A percentile compares a stretch with the other conserved stretches of the same genome.
Evolutionary conservation across 768 basidiomycete genomes (phyloP).

Genomic region (Cystobasidium ongulense): DNA sequence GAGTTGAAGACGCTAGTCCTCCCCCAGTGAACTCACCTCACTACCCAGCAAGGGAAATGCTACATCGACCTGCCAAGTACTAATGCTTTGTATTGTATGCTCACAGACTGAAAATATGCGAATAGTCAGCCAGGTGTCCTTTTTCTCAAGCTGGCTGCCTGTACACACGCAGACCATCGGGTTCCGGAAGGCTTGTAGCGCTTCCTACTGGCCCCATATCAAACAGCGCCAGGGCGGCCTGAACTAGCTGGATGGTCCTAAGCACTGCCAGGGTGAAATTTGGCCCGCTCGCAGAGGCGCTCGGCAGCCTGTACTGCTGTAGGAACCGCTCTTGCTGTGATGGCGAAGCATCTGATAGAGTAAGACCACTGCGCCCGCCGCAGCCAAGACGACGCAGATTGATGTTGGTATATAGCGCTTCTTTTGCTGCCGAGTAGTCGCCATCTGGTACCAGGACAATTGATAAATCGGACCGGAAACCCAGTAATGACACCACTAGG

Average conservation of each 20-base stretch:
- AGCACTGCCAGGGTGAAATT: slow-evolving; percentile 19
- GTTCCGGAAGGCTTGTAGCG: background rate
- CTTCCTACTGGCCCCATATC: slow-evolving; percentile 31
- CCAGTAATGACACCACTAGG: slow-evolving; percentile 19
- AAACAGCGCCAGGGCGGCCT: slow-evolving; percentile 35
- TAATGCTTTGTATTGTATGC: slow-evolving; percentile 20
- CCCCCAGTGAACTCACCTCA: background rate
- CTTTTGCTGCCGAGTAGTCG: background rate
- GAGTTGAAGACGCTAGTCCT: background rate
- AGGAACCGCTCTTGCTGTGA: slow-evolving; percentile 33
- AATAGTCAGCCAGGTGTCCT: background rate
- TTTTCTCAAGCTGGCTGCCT: background rate
- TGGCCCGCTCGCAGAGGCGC: background rate
- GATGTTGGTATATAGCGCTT: slow-evolving; percentile 30
- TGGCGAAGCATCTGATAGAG: slow-evolving; percentile 16
- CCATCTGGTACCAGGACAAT: slow-evolving; percentile 26
- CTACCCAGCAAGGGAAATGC: slow-evolving; percentile 11
- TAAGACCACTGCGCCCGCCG: slow-evolving; percentile 30
- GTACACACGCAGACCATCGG: slow-evolving; percentile 28
- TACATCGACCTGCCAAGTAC: slow-evolving; percentile 26
- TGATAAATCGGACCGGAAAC: slow-evolving; percentile 16
- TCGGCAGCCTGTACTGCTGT: slow-evolving; percentile 22
- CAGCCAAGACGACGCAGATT: slow-evolving; percentile 32
- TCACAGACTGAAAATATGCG: slow-evolving; percentile 28
- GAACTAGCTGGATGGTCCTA: slow-evolving; percentile 27